A percentile compares a stretch with the other conserved stretches of the same genome.
phyloP scores from a whole-genome alignment of 2,329 filamentous ascomycete genomes.

The Sporothrix pseudoabietina region DNA sequence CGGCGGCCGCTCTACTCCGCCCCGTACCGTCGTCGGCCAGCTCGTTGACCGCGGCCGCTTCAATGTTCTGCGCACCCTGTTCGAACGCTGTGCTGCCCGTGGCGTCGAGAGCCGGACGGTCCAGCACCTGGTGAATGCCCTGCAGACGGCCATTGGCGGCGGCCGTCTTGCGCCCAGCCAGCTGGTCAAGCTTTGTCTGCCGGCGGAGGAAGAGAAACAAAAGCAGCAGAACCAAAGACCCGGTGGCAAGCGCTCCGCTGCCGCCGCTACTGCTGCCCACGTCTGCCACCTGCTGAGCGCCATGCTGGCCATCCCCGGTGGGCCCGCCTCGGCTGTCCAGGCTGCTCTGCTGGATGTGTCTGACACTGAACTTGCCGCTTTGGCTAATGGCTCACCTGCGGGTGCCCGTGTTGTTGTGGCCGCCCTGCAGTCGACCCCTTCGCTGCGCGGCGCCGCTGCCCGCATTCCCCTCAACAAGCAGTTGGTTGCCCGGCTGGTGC shows the following conservation, averaged over 20 bases:
- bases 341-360: conserved; percentile 66
- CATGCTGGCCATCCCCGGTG: conserved; percentile 73
- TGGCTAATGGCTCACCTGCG: conserved; percentile 61
- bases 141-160: conserved; percentile 43
- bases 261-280: conserved; percentile 61
- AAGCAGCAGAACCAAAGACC: conserved; percentile 29
- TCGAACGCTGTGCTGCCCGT: conserved; percentile 78
- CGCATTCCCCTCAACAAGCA: conserved; percentile 54
- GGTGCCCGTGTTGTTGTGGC: conserved; percentile 55
- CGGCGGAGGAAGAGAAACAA: conserved; percentile 42
- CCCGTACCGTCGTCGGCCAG: conserved; percentile 62
- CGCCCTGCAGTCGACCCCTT: conserved; percentile 52
- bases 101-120: conserved; percentile 48
- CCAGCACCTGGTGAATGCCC: conserved; percentile 54
- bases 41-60: conserved; percentile 76
- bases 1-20: conserved; percentile 65
- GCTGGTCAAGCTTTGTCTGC: conserved; percentile 53
- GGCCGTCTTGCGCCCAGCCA: conserved; percentile 46
- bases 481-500: conserved; percentile 52
- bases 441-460: conserved; percentile 37
- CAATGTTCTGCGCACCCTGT: conserved; percentile 75
- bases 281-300: conserved; percentile 79
- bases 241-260: conserved; percentile 46
- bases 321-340: conserved; percentile 70
- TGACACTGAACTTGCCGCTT: conserved; percentile 57